phyloP scores from a whole-genome alignment of 139 green algal species.

The Chlorella vulgaris region DNA sequence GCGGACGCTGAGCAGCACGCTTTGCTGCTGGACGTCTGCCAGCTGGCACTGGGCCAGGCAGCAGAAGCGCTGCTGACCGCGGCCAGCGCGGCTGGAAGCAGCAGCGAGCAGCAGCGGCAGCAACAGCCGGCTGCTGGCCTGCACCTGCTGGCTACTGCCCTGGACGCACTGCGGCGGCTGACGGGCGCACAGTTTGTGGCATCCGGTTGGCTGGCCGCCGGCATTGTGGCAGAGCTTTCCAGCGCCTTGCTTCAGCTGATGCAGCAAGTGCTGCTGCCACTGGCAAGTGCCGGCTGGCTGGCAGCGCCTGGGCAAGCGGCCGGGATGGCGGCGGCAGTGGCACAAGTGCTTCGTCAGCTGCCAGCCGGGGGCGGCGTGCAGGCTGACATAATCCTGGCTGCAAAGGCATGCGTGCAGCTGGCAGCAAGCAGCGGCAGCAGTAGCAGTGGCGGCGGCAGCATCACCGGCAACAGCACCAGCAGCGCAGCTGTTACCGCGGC shows the following conservation, averaged over 20 bases:
- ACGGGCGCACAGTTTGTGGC: slow-evolving; percentile 21
- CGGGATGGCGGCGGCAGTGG: neutral
- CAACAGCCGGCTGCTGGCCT: neutral
- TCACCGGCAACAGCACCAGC: neutral
- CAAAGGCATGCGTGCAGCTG: neutral
- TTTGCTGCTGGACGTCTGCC: slow-evolving; percentile 51
- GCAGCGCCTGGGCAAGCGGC: neutral
- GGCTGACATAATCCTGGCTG: neutral
- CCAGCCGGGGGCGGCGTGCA: neutral
- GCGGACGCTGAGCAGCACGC: slow-evolving; percentile 39
- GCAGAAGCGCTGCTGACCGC: slow-evolving; percentile 6
- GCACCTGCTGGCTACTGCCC: neutral
- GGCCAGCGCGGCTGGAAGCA: slow-evolving; percentile 1
- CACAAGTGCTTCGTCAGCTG: slow-evolving; percentile 16
- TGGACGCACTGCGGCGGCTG: slow-evolving; percentile 32
- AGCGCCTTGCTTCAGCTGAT: neutral
- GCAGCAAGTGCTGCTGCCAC: neutral
- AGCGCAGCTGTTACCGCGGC: neutral
- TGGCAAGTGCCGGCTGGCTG: neutral
- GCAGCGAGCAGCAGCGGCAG: neutral
- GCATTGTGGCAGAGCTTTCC: slow-evolving; percentile 20
- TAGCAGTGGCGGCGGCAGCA: neutral
- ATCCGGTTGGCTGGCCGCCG: slow-evolving; percentile 10
- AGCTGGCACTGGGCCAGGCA: slow-evolving; percentile 46
- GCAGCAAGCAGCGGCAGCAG: neutral